Percentiles rank a stretch among this genome's conserved stretches.
These are phyloP conservation scores for Styphnolobium japonicum DNA, from an alignment of 306 rosid genomes.

Conservation along the genomic window DNA sequence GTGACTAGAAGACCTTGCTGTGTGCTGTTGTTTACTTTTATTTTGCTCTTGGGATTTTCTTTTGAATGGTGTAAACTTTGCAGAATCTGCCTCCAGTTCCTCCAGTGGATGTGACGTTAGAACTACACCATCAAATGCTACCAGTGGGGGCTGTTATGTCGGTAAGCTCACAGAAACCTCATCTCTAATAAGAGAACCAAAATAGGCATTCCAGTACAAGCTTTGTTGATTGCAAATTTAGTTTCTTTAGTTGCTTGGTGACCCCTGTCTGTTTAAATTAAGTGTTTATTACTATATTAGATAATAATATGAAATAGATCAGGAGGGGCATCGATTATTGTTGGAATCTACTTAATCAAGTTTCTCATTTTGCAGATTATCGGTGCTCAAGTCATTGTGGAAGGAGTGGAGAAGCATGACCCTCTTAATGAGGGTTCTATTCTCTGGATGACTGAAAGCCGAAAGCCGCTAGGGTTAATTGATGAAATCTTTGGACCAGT, in stretches of 20 bases:
- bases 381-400: constrained; percentile 75
- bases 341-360: constrained; percentile 17
- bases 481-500: constrained; percentile 98
- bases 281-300: background rate
- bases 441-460: constrained; percentile 77
- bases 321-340: background rate
- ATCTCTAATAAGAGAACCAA: background rate
- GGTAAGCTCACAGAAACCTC: constrained; percentile 46
- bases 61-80: constrained; percentile 29
- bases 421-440: constrained; percentile 88
- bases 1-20: background rate
- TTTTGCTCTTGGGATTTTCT: constrained; percentile 7
- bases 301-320: background rate
- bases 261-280: constrained; percentile 1
- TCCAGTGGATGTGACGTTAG: constrained; percentile 52
- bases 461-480: constrained; percentile 68
- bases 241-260: constrained; percentile 6
- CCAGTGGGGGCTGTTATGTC: constrained; percentile 85
- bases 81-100: constrained; percentile 84
- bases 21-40: constrained; percentile 6
- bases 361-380: constrained; percentile 50
- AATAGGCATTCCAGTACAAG: background rate
- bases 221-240: background rate
- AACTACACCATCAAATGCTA: constrained; percentile 62
- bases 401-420: constrained; percentile 78